Base-by-base conservation (phyloP, 2,329 filamentous ascomycete species). In the Botrytis paeoniae region DNA sequence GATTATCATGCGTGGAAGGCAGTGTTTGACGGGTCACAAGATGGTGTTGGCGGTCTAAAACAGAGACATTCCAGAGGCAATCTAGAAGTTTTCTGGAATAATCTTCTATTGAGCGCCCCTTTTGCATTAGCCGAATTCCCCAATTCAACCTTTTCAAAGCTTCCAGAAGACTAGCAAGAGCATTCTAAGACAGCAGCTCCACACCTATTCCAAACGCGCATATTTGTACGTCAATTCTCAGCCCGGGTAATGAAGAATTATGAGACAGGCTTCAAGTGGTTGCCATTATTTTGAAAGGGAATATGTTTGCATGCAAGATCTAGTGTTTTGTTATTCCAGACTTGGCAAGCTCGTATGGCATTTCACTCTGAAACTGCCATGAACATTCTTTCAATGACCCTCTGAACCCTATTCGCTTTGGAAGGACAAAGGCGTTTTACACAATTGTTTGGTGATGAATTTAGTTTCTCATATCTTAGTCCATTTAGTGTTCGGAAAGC, bases 81-180 rank as follows among this genome's bases (percentile, higher is more conserved):
- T 69, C n/a, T 41, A 41, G 18, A 68, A 68, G n/a, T 57, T 68
- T 48, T 57, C 16, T 57, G 65, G 48, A 68, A 68, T 32, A 16
- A 20, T 37, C 16, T 32, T 37, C 37, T 59, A 43, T 69, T 69
- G 48, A 59, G 48, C n/a, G 22, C 65, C 65, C n/a, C 37, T 69
- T 69, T 69, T 43, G 37, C 35, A 41, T 69, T 57, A 57, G 48
- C 37, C 48, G 48, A 57, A 25, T 69, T 57, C 37, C n/a, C 5
- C 65, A 69, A 41, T 39, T 29, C 25, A 68, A 16, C 32, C 32
- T 29, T 39, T 43, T 57, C 65, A 9, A 69, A 20, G 29, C 51
- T 57, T 59, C 37, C 22, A 43, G 35, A 54, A 29, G n/a, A n/a
- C 25, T 18, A 25, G 37, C 12, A 16, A 69, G n/a, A 43, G 51